Percentiles rank a stretch among this genome's conserved stretches.
phyloP scores from a whole-genome alignment of 345 rosid genomes.

The Iberis pinnata region DNA sequence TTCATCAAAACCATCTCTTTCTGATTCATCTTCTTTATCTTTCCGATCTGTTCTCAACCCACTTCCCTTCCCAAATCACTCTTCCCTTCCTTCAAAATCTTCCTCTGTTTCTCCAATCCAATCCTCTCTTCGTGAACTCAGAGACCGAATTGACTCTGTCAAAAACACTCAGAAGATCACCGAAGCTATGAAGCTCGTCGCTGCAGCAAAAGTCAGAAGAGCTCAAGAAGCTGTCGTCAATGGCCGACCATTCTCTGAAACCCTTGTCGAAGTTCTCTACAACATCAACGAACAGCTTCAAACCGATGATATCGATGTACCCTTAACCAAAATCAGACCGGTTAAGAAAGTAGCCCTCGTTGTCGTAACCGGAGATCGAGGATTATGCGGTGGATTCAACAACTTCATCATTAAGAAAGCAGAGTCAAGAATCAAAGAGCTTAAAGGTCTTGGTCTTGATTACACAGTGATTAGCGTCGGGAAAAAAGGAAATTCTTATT shows the following conservation, averaged over 20 bases:
- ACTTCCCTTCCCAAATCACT: too few relatives aligned
- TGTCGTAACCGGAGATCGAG: constrained; percentile 59
- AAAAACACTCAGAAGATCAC: constrained; percentile 67
- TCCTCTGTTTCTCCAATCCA: constrained; percentile 51
- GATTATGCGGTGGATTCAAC: constrained; percentile 86
- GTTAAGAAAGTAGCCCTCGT: constrained; percentile 73
- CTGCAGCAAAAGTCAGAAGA: constrained; percentile 70
- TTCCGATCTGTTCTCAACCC: constrained; percentile 55
- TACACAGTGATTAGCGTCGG: constrained; percentile 66
- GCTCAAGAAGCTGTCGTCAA: constrained; percentile 87
- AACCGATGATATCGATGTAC: constrained; percentile 59
- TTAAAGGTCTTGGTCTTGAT: constrained; percentile 54
- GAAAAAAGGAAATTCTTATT: constrained; percentile 74
- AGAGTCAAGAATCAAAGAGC: constrained; percentile 43
- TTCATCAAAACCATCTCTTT: constrained; percentile 64
- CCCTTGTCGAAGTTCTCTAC: constrained; percentile 49
- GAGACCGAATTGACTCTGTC: constrained; percentile 49
- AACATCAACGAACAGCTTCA: constrained; percentile 46
- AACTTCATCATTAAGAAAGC: constrained; percentile 56
- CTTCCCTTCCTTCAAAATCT: constrained; percentile 48
- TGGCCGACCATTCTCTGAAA: constrained; percentile 62
- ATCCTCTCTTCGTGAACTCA: constrained; percentile 73
- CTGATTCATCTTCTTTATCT: constrained; percentile 72
- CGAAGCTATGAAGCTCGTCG: constrained; percentile 78
- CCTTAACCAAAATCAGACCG: constrained; percentile 53